Conservation (phyloP, 345 rosid species). For the Balakata baccata region DNA sequence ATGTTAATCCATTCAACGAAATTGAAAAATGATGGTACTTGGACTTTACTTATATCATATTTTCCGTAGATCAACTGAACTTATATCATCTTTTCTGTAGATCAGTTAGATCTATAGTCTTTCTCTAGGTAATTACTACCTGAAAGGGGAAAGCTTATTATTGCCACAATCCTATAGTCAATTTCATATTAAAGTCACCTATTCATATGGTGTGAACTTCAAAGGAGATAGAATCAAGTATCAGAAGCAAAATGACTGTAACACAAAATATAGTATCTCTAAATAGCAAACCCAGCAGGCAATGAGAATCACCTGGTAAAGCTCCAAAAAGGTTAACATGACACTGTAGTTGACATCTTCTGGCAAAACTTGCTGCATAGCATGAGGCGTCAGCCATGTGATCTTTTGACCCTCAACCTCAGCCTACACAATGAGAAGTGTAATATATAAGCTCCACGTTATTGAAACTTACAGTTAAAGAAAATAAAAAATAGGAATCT, state of each 20-base stretch:
- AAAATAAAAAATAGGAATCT: neutral
- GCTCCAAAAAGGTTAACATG: conserved; percentile 83
- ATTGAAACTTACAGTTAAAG: neutral
- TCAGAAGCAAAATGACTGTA: neutral
- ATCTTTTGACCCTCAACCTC: conserved; percentile 93
- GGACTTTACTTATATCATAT: neutral
- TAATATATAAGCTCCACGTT: conserved; percentile 8
- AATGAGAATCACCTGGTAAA: conserved; percentile 64
- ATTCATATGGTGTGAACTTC: neutral
- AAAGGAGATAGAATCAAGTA: neutral
- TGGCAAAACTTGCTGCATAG: conserved; percentile 84
- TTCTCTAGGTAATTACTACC: neutral
- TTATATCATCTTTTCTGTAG: neutral
- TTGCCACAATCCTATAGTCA: neutral
- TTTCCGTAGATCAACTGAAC: neutral
- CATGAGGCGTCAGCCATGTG: conserved; percentile 94
- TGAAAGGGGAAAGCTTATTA: neutral
- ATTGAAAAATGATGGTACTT: neutral
- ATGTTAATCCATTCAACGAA: neutral
- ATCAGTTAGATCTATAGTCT: neutral
- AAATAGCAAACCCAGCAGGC: neutral
- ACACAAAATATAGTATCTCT: neutral
- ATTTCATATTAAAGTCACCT: neutral
- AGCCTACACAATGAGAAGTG: conserved; percentile 50
- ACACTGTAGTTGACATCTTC: conserved; percentile 86